These are phyloP conservation scores for Chytridiales sp. DNA, from an alignment of 371 early-diverging fungal species.

Conservation along the genomic window DNA sequence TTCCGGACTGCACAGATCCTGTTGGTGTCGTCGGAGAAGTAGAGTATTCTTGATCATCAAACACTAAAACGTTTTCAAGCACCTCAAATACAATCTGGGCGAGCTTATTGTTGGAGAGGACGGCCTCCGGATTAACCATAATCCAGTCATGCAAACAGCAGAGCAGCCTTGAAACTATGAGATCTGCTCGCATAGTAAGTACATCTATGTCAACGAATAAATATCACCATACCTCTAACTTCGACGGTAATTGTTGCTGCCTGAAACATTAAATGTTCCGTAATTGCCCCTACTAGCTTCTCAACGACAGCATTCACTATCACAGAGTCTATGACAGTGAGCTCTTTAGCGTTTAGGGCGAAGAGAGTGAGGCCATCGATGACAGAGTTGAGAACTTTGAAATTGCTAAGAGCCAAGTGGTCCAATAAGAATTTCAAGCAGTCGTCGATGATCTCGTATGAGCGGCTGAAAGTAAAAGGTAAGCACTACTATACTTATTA, in stretches of 20 bases:
- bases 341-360: conserved; percentile 58
- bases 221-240: conserved; percentile 46
- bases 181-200: background rate
- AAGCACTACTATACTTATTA: background rate
- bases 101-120: conserved; percentile 64
- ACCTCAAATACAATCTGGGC: conserved; percentile 71
- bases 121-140: conserved; percentile 62
- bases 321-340: conserved; percentile 27
- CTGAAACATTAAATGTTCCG: conserved; percentile 64
- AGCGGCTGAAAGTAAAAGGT: conserved; percentile 13
- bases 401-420: conserved; percentile 64
- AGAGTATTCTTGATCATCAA: conserved; percentile 7
- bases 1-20: no score
- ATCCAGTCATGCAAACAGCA: conserved; percentile 76
- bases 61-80: conserved; percentile 59
- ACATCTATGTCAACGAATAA: background rate
- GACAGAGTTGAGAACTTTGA: conserved; percentile 62
- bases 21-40: no score
- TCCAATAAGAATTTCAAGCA: conserved; percentile 62
- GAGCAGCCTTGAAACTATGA: conserved; percentile 60
- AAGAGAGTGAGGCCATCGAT: conserved; percentile 67
- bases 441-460: conserved; percentile 46
- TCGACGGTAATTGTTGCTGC: conserved; percentile 39
- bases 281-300: conserved; percentile 65
- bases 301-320: conserved; percentile 65